Conservation (phyloP, 2,329 filamentous ascomycete species). For the Neofusicoccum cordaticola region DNA sequence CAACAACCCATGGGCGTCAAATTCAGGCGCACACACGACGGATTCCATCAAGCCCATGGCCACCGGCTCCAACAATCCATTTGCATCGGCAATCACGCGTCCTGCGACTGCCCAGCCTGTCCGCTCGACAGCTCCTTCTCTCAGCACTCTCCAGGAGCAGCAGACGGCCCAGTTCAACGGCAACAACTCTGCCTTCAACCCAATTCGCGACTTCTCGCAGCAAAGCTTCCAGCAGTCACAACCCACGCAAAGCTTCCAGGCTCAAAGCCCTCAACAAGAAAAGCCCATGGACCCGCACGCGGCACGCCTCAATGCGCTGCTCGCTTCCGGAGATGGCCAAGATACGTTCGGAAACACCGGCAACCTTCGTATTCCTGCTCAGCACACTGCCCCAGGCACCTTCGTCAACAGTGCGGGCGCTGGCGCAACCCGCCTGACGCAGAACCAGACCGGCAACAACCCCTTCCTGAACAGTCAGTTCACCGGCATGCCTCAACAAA, state of each 20-base stretch:
- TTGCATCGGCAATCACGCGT: slow-evolving; percentile 68
- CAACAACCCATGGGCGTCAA: slow-evolving; percentile 86
- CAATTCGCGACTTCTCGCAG: slow-evolving; percentile 44
- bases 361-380: slow-evolving; percentile 88
- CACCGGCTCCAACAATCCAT: slow-evolving; percentile 97
- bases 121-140: slow-evolving; percentile 61
- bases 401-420: slow-evolving; percentile 94
- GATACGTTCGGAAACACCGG: slow-evolving; percentile 98
- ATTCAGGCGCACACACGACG: slow-evolving; percentile 53
- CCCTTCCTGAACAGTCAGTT: slow-evolving; percentile 85
- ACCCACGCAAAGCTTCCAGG: slow-evolving; percentile 18
- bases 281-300: slow-evolving; percentile 56
- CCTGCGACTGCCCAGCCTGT: slow-evolving; percentile 56
- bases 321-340: slow-evolving; percentile 85
- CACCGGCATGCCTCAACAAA: slow-evolving; percentile 61
- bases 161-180: slow-evolving; percentile 67
- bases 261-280: slow-evolving; percentile 41
- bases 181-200: slow-evolving; percentile 50
- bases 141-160: slow-evolving; percentile 78
- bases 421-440: slow-evolving; percentile 70
- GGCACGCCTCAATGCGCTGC: slow-evolving; percentile 78
- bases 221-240: too few relatives aligned
- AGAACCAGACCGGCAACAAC: slow-evolving; percentile 71
- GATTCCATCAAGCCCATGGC: slow-evolving; percentile 74
- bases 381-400: slow-evolving; percentile 92